Conservation (phyloP, 306 rosid genomes). For the Vicia villosa region DNA sequence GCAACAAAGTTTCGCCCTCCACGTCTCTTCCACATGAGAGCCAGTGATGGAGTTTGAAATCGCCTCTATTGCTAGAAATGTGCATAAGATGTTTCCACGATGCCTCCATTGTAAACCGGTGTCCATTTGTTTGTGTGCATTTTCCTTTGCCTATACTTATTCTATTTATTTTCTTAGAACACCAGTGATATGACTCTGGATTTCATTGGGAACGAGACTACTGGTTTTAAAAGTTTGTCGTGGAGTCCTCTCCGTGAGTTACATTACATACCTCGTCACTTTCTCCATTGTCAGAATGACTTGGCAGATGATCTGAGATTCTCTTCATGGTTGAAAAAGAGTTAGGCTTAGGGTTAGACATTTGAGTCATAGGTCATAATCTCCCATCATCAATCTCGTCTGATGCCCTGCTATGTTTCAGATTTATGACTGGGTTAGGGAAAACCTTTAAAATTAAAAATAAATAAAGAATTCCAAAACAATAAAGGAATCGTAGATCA, state of each 20-base stretch:
- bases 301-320: background rate
- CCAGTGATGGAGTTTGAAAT: background rate
- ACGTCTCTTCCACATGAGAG: too few relatives aligned
- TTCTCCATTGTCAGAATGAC: background rate
- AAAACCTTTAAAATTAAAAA: background rate
- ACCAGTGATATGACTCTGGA: background rate
- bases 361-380: slow-evolving; percentile 1
- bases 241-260: background rate
- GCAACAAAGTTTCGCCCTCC: too few relatives aligned
- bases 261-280: background rate
- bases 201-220: background rate
- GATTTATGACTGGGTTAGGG: background rate
- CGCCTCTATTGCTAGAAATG: background rate
- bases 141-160: background rate
- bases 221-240: too few relatives aligned
- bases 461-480: background rate
- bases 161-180: background rate
- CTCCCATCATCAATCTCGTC: background rate
- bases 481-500: background rate
- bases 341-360: background rate
- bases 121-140: background rate
- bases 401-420: background rate
- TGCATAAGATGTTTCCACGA: background rate
- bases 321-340: background rate
- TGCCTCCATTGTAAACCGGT: background rate